Evolutionary conservation across 2,329 filamentous ascomycete species (phyloP).

Genomic region (Alternaria dauci): DNA sequence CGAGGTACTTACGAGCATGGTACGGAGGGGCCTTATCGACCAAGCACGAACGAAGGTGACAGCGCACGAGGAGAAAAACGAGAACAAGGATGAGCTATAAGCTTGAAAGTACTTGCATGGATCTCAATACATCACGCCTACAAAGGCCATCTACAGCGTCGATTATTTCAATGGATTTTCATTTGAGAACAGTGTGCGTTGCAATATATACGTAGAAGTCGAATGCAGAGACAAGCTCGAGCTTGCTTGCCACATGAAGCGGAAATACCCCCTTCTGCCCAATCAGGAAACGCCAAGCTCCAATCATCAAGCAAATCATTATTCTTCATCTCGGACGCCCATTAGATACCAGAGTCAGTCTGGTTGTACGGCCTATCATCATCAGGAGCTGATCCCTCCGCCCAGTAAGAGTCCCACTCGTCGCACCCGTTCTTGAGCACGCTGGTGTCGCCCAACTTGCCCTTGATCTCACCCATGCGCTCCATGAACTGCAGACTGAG

Average conservation of each 20-base stretch:
- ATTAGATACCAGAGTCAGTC: constrained; percentile 46
- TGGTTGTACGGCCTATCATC: constrained; percentile 38
- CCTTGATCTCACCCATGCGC: constrained; percentile 36
- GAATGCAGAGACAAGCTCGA: background rate
- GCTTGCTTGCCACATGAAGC: background rate
- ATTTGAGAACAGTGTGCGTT: background rate
- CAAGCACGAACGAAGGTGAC: constrained; percentile 39
- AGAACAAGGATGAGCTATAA: constrained; percentile 37
- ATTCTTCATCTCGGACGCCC: background rate
- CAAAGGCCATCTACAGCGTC: background rate
- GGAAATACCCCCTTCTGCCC: background rate
- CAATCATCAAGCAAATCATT: background rate
- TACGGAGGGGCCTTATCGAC: constrained; percentile 63
- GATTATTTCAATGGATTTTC: background rate
- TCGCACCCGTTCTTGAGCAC: constrained; percentile 39
- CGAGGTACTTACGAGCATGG: constrained; percentile 82
- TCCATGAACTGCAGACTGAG: constrained; percentile 65
- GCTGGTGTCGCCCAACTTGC: constrained; percentile 29
- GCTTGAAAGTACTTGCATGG: background rate
- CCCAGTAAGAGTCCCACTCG: constrained; percentile 47
- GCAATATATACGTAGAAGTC: background rate
- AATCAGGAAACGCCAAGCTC: background rate
- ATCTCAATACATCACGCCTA: background rate
- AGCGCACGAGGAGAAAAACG: constrained; percentile 22
- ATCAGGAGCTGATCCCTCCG: constrained; percentile 23